Evolutionary conservation across 73 alveolate genomes (phyloP).

Genomic region (Urostyla sp.): DNA sequence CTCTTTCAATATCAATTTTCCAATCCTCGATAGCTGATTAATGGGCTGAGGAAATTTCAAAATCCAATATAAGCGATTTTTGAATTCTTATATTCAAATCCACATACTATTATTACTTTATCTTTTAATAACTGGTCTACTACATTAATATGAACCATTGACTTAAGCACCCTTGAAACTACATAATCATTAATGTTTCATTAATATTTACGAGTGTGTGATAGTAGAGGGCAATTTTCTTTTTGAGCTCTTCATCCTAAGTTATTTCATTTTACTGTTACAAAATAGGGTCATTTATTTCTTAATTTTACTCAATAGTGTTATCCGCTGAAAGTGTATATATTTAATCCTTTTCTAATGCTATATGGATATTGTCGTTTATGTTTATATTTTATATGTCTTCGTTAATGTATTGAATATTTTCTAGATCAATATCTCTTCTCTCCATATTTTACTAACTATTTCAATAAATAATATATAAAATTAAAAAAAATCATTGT

Average conservation of each 20-base stretch:
- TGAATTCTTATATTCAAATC: constrained; percentile 73
- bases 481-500: no score
- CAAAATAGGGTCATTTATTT: no score
- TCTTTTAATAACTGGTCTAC: constrained; percentile 46
- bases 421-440: no score
- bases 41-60: constrained; percentile 61
- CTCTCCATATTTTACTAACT: no score
- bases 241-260: constrained; percentile 63
- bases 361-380: no score
- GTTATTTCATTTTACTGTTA: not conserved
- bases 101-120: constrained; percentile 65
- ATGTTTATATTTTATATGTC: no score
- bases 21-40: constrained; percentile 75
- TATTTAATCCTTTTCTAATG: no score
- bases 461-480: no score
- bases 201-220: constrained; percentile 50
- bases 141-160: constrained; percentile 69
- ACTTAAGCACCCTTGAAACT: constrained; percentile 68
- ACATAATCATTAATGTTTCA: not conserved
- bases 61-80: constrained; percentile 68
- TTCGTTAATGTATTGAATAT: no score
- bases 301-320: no score
- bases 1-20: constrained; percentile 77
- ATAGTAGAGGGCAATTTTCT: constrained; percentile 73
- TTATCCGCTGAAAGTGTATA: no score